Evolutionary conservation across 768 basidiomycete species (phyloP), one percentile per base, ranked within the genome.

Genomic region (Collybia sordida): DNA sequence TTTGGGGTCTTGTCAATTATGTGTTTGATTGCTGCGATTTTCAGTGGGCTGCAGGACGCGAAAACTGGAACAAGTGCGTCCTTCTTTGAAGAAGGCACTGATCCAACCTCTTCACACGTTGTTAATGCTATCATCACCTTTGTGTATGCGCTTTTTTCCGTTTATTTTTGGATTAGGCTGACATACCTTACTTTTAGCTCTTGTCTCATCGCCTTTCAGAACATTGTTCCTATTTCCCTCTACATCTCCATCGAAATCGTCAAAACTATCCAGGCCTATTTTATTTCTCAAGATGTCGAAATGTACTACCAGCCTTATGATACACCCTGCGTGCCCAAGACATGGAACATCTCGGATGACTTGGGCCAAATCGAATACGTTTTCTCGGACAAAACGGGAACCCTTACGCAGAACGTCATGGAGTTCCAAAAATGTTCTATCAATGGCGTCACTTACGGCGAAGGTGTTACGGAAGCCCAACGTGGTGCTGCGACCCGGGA

Each of bases 211-310:
- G 89, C 91, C 2, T 98, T 98, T 76, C 95, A 98, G 71, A 98
- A 98, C 68, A 95, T 97, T 64, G 88, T 98, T 12, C 95, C 95
- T 19, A 88, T 97, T 50, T 94, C 93, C 3, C 80, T 98, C 19
- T 96, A 96, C 75, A 97, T 98, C 64, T 95, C 95, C 42, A 94
- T 97, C 63, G 95, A 98, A 72, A 90, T 97, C 56, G 94, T 97
- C 75, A 97, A 97, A 75, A 97, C 95, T 1, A 92, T 96, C 49
- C 95, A 97, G 65, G 95, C 95, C 2, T 96, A 83, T 72, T 96
- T 97, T 74, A 98, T 97, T 63, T 90, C 88, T 6, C 93, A 96
- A 66, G 95, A 98, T 63, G 60, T 93, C 56, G 95, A 98, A 67
- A 95, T 98, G 93, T 97, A 93, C 74, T 97, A 97, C 71, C 73